Percentiles rank a stretch among this genome's conserved stretches.
Evolutionary conservation across 345 rosid genomes (phyloP).

Genomic region (Excoecaria cochinchinensis): DNA sequence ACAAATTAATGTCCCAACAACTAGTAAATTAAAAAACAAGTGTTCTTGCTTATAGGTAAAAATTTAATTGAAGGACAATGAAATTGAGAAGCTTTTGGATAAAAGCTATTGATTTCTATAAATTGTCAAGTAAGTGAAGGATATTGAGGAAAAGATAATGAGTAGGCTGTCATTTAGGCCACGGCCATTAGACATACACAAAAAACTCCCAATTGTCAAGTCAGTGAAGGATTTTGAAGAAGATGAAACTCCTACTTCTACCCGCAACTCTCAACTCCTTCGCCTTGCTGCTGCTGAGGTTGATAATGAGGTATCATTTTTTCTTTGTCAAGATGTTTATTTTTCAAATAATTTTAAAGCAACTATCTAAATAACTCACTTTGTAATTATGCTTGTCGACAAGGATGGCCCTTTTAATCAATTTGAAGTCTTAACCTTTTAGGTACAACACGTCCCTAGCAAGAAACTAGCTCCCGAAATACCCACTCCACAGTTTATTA

Average conservation of each 20-base stretch:
- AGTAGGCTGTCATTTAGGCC: slow-evolving; percentile 96
- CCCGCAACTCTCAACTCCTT: slow-evolving; percentile 74
- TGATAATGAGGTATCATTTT: slow-evolving; percentile 48
- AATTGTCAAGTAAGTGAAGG: too few relatives aligned
- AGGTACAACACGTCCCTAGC: slow-evolving; percentile 57
- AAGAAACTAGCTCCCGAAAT: slow-evolving; percentile 82
- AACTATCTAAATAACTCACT: background rate
- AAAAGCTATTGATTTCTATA: too few relatives aligned
- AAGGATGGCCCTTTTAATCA: background rate
- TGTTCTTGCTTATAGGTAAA: too few relatives aligned
- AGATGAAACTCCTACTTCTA: slow-evolving; percentile 75
- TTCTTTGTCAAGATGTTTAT: background rate
- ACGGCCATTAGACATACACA: slow-evolving; percentile 92
- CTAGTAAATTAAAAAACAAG: too few relatives aligned
- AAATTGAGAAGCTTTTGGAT: too few relatives aligned
- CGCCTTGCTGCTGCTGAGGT: slow-evolving; percentile 55
- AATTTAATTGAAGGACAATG: too few relatives aligned
- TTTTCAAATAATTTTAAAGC: background rate
- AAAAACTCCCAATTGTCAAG: slow-evolving; percentile 91
- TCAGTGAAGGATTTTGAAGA: slow-evolving; percentile 92
- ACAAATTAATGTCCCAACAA: too few relatives aligned
- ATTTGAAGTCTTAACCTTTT: background rate
- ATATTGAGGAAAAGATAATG: slow-evolving; percentile 41
- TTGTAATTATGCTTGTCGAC: background rate
- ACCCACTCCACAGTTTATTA: slow-evolving; percentile 85